These are phyloP conservation scores for Lichtheimia ornata DNA, from an alignment of 371 early-diverging fungal species.

Conservation along the genomic window DNA sequence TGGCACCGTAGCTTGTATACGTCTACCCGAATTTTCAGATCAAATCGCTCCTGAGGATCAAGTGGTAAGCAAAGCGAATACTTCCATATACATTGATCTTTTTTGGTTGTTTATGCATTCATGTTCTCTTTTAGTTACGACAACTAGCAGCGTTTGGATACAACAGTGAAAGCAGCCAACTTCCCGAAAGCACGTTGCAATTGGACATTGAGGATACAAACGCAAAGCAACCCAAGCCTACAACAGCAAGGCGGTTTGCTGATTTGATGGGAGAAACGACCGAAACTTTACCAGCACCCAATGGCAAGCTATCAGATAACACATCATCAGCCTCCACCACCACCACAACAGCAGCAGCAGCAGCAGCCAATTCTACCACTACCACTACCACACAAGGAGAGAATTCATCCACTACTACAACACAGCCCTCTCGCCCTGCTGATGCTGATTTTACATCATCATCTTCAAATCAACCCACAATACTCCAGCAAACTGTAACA, in stretches of 20 bases:
- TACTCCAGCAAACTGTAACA: constrained; percentile 60
- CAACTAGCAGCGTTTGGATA: constrained; percentile 75
- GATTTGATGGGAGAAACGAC: constrained; percentile 44
- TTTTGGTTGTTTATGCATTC: no score
- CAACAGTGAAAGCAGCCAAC: constrained; percentile 53
- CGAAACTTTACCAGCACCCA: constrained; percentile 10
- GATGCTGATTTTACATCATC: constrained; percentile 22
- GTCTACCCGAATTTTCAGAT: constrained; percentile 74
- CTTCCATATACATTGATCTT: no score
- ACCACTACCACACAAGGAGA: not conserved
- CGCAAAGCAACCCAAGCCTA: constrained; percentile 39
- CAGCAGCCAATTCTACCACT: not conserved
- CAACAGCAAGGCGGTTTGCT: constrained; percentile 40
- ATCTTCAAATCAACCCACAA: constrained; percentile 16
- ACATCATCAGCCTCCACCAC: not conserved
- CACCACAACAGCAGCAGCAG: not conserved
- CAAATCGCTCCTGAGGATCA: constrained; percentile 61
- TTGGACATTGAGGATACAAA: constrained; percentile 67
- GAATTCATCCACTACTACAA: not conserved
- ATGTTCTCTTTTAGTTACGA: constrained; percentile 35
- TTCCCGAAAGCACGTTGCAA: constrained; percentile 67
- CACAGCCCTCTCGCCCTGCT: constrained; percentile 1
- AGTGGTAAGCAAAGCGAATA: constrained; percentile 34
- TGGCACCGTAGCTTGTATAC: constrained; percentile 82
- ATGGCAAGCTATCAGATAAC: not conserved